Conservation (phyloP, 2,329 filamentous ascomycete genomes). For the Thermomyces lanuginosus region DNA sequence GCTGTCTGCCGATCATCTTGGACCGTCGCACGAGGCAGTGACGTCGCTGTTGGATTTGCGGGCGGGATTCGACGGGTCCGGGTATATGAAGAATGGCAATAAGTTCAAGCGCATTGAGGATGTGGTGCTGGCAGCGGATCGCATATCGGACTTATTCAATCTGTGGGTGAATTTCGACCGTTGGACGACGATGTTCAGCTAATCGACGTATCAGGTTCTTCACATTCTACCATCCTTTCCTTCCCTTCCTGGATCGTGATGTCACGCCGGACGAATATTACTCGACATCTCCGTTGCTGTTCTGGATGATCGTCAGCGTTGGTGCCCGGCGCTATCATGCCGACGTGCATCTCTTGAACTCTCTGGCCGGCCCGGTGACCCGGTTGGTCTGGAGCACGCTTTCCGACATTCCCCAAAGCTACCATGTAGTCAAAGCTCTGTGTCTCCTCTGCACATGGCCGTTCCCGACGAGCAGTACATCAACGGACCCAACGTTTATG, state of each 20-base stretch:
- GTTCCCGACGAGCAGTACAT: slow-evolving; percentile 46
- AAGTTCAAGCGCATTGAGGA: slow-evolving; percentile 38
- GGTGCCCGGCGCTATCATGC: slow-evolving; percentile 43
- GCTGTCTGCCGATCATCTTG: slow-evolving; percentile 26
- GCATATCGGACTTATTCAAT: slow-evolving; percentile 30
- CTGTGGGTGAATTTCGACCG: slow-evolving; percentile 17
- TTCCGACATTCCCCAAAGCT: slow-evolving; percentile 44
- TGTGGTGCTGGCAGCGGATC: slow-evolving; percentile 28
- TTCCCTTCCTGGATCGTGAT: slow-evolving; percentile 44
- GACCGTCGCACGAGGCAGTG: slow-evolving; percentile 35
- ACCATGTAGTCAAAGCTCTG: slow-evolving; percentile 48
- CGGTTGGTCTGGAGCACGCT: slow-evolving; percentile 46
- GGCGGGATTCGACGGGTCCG: slow-evolving; percentile 29
- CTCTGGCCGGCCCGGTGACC: slow-evolving; percentile 35
- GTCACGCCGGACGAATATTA: slow-evolving; percentile 42
- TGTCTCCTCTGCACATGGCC: slow-evolving; percentile 50
- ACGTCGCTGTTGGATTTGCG: slow-evolving; percentile 35
- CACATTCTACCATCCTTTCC: slow-evolving; percentile 45
- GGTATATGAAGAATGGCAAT: slow-evolving; percentile 33
- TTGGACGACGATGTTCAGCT: not conserved
- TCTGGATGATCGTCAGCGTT: slow-evolving; percentile 50
- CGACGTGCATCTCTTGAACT: slow-evolving; percentile 39
- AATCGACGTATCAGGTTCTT: slow-evolving; percentile 41
- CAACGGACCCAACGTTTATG: slow-evolving; percentile 49
- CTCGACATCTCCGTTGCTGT: slow-evolving; percentile 44